Evolutionary conservation across 1,284 basidiomycete species (phyloP).

Genomic region (Papiliotrema laurentii): DNA sequence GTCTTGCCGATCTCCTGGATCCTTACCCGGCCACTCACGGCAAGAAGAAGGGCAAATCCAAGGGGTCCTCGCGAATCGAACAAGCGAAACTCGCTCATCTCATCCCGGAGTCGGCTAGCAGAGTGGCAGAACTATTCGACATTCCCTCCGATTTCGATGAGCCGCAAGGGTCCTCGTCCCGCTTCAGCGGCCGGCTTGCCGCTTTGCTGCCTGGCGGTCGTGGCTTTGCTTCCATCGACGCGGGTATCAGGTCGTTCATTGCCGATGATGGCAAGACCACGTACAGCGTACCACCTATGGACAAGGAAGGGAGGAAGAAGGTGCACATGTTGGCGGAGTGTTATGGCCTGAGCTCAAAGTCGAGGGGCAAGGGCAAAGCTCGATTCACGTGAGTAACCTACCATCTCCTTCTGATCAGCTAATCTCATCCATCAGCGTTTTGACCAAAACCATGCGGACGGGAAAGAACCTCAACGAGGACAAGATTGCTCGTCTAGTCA

Average conservation of each 20-base stretch:
- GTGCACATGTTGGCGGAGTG: constrained; percentile 72
- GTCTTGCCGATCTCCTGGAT: constrained; percentile 54
- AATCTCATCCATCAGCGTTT: constrained; percentile 55
- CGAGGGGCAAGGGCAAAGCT: constrained; percentile 61
- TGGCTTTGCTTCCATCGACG: constrained; percentile 51
- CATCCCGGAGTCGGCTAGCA: constrained; percentile 33
- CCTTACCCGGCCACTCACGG: constrained; percentile 60
- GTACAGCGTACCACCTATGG: constrained; percentile 70
- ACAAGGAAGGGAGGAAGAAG: constrained; percentile 62
- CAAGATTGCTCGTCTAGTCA: constrained; percentile 58
- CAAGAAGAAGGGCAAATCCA: constrained; percentile 51
- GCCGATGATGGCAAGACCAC: constrained; percentile 53
- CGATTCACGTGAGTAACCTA: constrained; percentile 51
- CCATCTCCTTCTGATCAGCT: not conserved
- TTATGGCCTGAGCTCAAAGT: constrained; percentile 71
- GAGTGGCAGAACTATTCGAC: constrained; percentile 44
- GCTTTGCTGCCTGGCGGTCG: constrained; percentile 5
- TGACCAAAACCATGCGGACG: constrained; percentile 62
- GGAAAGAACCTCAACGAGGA: constrained; percentile 57
- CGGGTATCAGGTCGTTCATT: constrained; percentile 67
- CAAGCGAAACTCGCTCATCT: constrained; percentile 40
- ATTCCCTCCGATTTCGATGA: constrained; percentile 28
- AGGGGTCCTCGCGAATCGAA: constrained; percentile 29
- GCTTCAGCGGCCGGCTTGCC: constrained; percentile 5
- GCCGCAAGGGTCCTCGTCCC: constrained; percentile 8